phyloP scores from a whole-genome alignment of 495 filamentous ascomycete species.

The Thozetella sp. region DNA sequence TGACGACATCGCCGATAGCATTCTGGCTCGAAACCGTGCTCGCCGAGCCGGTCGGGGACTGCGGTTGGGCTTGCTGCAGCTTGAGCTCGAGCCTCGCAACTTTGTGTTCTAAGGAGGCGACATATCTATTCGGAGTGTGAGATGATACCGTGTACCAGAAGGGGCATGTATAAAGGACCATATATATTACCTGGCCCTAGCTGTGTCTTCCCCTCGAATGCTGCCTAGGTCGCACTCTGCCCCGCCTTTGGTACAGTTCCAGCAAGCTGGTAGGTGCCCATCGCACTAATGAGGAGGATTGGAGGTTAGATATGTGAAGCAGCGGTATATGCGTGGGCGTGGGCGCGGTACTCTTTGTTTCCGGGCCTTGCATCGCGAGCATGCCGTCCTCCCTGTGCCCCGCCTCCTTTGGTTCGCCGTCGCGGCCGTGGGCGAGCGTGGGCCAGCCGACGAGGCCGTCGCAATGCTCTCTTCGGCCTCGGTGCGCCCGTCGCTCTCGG shows the following conservation, averaged over 20 bases:
- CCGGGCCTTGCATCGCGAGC: conserved; percentile 51
- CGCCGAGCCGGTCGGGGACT: not conserved
- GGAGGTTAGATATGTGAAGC: no score
- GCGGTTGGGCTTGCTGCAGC: not conserved
- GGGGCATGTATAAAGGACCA: no score
- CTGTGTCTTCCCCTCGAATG: no score
- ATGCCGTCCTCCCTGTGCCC: conserved; percentile 42
- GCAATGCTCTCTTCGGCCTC: not conserved
- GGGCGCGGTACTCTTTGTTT: conserved; percentile 45
- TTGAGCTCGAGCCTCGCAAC: conserved; percentile 25
- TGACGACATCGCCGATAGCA: conserved; percentile 14
- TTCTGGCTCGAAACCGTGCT: conserved; percentile 9
- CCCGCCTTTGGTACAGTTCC: no score
- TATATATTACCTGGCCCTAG: no score
- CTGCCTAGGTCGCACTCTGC: no score
- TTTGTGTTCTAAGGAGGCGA: not conserved
- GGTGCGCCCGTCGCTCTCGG: not conserved
- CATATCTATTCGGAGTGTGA: no score
- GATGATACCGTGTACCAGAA: no score
- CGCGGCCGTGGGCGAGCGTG: no score
- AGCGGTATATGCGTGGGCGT: no score
- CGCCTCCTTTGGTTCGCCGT: not conserved
- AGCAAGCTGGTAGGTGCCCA: not conserved
- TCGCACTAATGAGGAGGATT: not conserved
- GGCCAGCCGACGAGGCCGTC: not conserved